Conservation (phyloP, 179 eudicot genomes). For the Vitellaria paradoxa region DNA sequence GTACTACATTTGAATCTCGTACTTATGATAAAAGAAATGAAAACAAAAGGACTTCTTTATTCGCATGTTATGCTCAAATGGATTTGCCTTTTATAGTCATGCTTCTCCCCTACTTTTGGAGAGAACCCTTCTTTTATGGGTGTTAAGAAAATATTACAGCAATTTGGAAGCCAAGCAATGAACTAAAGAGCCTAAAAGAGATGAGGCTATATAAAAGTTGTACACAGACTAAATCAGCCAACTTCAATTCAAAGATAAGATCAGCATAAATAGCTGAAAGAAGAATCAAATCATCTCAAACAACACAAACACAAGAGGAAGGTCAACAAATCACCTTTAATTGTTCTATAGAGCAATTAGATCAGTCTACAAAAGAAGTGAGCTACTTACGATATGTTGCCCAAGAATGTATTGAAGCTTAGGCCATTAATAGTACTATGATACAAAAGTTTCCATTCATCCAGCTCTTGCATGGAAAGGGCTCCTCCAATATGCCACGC, state of each 20-base stretch:
- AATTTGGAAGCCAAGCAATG: conserved; percentile 1
- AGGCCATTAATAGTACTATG: conserved; percentile 73
- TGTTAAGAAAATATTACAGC: background rate
- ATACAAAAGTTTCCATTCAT: conserved; percentile 87
- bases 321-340: background rate
- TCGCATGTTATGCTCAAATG: background rate
- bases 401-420: conserved; percentile 88
- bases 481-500: conserved; percentile 94
- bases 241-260: background rate
- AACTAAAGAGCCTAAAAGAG: background rate
- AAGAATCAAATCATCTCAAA: background rate
- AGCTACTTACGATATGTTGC: conserved; percentile 69
- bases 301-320: background rate
- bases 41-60: background rate
- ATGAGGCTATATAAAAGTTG: background rate
- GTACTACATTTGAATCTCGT: background rate
- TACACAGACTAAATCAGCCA: background rate
- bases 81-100: background rate
- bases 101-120: background rate
- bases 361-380: conserved; percentile 7
- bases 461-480: conserved; percentile 60
- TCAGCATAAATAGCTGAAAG: background rate
- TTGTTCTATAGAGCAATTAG: background rate
- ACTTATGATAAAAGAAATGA: background rate
- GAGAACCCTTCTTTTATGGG: background rate